Conservation (phyloP, 495 filamentous ascomycete genomes). For the Penicillium antarcticum region DNA sequence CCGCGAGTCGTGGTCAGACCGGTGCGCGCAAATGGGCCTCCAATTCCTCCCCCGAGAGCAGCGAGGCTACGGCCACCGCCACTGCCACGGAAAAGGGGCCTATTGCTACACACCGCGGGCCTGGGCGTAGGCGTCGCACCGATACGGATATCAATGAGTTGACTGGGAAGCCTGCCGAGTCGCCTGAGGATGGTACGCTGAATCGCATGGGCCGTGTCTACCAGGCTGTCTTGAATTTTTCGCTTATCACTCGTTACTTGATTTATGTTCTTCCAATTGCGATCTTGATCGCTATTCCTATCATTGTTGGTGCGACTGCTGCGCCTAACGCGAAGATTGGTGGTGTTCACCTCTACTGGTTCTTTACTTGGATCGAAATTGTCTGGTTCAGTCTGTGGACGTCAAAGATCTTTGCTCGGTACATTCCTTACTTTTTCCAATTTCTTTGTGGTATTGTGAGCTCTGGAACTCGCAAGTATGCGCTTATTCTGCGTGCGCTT, state of each 20-base stretch:
- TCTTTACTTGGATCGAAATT: constrained; percentile 91
- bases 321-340: constrained; percentile 53
- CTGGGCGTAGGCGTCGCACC: constrained; percentile 45
- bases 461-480: constrained; percentile 90
- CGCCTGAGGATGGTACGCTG: constrained; percentile 58
- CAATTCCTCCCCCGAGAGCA: constrained; percentile 16
- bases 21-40: constrained; percentile 40
- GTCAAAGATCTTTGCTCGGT: constrained; percentile 75
- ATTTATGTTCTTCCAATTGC: constrained; percentile 83
- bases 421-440: constrained; percentile 80
- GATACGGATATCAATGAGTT: constrained; percentile 40
- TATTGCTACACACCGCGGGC: constrained; percentile 43
- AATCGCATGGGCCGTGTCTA: constrained; percentile 87
- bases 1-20: constrained; percentile 41
- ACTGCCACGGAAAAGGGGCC: constrained; percentile 41
- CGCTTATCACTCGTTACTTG: constrained; percentile 81
- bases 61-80: neutral
- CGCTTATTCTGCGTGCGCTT: constrained; percentile 70
- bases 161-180: constrained; percentile 40
- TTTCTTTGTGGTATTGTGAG: constrained; percentile 86
- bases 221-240: constrained; percentile 78
- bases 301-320: constrained; percentile 68
- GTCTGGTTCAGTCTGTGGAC: constrained; percentile 88
- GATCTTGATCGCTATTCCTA: constrained; percentile 71
- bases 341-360: constrained; percentile 66